phyloP scores from a whole-genome alignment of 345 rosid genomes.

The Atalantia buxifolia region DNA sequence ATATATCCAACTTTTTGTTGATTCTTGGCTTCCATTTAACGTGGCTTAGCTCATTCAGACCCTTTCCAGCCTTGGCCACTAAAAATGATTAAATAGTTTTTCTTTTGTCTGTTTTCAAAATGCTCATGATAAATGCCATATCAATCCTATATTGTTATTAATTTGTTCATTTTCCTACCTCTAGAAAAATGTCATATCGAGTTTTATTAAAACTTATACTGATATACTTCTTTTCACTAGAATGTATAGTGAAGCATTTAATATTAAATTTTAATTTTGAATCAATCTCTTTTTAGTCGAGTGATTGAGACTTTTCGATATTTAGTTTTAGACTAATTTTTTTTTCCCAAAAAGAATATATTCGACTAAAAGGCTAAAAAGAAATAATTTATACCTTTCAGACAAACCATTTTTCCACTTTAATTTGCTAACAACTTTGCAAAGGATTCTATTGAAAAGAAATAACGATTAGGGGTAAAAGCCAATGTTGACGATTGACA shows the following conservation, averaged over 20 bases:
- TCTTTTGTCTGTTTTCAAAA: background rate
- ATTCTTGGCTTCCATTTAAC: background rate
- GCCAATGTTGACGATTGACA: too few relatives aligned
- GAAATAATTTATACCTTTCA: background rate
- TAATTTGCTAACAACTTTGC: too few relatives aligned
- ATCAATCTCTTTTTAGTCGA: too few relatives aligned
- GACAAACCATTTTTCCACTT: background rate
- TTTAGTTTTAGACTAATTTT: too few relatives aligned
- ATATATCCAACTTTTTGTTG: background rate
- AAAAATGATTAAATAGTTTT: background rate
- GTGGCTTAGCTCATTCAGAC: background rate
- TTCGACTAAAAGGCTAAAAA: background rate
- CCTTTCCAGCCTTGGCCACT: background rate
- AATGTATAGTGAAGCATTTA: background rate
- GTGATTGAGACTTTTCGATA: too few relatives aligned
- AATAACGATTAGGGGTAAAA: too few relatives aligned
- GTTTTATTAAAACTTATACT: too few relatives aligned
- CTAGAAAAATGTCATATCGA: too few relatives aligned
- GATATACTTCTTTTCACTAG: background rate
- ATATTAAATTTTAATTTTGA: background rate
- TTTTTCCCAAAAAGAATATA: background rate
- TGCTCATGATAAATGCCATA: background rate
- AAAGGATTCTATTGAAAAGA: too few relatives aligned
- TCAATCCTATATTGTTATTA: background rate
- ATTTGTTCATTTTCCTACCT: too few relatives aligned